Evolutionary conservation across 352 stramenopile species (phyloP).

Genomic region (Phytophthora pluvialis): DNA sequence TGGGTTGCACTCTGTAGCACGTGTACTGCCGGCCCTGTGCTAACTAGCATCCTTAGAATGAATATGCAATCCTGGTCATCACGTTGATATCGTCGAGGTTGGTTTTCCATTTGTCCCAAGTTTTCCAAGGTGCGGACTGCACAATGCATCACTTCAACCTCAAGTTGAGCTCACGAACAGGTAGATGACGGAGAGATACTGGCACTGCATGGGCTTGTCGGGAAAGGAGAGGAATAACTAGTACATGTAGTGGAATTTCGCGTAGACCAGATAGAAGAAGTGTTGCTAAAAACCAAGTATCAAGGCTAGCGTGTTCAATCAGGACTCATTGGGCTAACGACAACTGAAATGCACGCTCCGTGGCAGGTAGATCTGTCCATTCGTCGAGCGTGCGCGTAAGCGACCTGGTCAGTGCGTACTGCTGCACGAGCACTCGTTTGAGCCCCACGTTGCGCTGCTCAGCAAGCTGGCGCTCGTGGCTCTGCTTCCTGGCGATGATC

Average conservation of each 20-base stretch:
- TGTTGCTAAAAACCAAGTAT: no score
- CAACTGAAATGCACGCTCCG: constrained; percentile 1
- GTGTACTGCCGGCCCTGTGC: no score
- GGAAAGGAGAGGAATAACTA: no score
- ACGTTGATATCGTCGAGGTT: constrained; percentile 1
- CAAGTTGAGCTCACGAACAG: background rate
- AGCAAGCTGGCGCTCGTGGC: constrained; percentile 21
- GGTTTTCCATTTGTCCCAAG: background rate
- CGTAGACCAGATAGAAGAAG: no score
- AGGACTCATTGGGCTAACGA: no score
- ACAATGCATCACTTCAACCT: background rate
- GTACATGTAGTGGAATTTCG: no score
- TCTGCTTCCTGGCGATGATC: constrained; percentile 31
- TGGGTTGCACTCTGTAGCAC: background rate
- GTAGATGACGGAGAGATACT: background rate
- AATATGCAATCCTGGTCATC: constrained; percentile 9
- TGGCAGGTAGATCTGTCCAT: constrained; percentile 11
- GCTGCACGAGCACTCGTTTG: constrained; percentile 23
- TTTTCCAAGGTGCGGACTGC: background rate
- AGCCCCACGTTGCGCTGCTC: constrained; percentile 23
- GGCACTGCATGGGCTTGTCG: no score
- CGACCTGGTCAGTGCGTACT: constrained; percentile 23
- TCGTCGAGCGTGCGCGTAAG: constrained; percentile 16
- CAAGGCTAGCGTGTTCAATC: no score
- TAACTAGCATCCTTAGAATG: no score